These are phyloP conservation scores for Coffea humblotiana DNA, from an alignment of 305 asterid species.

Conservation along the genomic window DNA sequence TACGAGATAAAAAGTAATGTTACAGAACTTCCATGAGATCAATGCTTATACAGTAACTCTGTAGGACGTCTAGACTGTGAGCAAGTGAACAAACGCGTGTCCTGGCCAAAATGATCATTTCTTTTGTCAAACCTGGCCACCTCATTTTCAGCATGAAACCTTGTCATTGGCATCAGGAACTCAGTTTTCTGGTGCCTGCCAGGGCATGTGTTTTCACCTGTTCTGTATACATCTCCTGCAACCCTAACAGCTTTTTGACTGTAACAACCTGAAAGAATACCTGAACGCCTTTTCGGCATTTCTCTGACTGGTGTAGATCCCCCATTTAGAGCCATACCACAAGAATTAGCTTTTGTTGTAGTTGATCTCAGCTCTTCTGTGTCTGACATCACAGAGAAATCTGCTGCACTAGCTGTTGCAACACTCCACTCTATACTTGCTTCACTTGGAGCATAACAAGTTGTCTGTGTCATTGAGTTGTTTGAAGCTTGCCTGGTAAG, in stretches of 20 bases:
- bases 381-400: slow-evolving; percentile 62
- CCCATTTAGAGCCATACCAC: slow-evolving; percentile 19
- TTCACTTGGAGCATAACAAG: slow-evolving; percentile 80
- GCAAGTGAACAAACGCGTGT: slow-evolving; percentile 28
- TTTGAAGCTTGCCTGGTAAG: slow-evolving; percentile 48
- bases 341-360: slow-evolving; percentile 16
- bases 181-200: slow-evolving; percentile 32
- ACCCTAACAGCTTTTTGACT: slow-evolving; percentile 69
- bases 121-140: slow-evolving; percentile 34
- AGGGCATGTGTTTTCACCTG: slow-evolving; percentile 27
- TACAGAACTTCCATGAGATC: background rate
- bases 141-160: slow-evolving; percentile 46
- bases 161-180: slow-evolving; percentile 36
- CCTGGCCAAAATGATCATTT: slow-evolving; percentile 35
- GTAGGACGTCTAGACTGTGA: slow-evolving; percentile 33
- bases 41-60: slow-evolving; percentile 29
- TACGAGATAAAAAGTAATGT: background rate
- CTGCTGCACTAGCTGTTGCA: slow-evolving; percentile 76
- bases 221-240: slow-evolving; percentile 50
- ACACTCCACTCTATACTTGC: slow-evolving; percentile 94
- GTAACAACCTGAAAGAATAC: slow-evolving; percentile 66
- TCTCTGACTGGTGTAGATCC: slow-evolving; percentile 29
- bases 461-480: slow-evolving; percentile 28
- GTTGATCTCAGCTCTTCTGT: slow-evolving; percentile 39
- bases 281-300: slow-evolving; percentile 39